Evolutionary conservation across 208 protist species (phyloP).

Genomic region (Herpetomonas samuelpessoai): DNA sequence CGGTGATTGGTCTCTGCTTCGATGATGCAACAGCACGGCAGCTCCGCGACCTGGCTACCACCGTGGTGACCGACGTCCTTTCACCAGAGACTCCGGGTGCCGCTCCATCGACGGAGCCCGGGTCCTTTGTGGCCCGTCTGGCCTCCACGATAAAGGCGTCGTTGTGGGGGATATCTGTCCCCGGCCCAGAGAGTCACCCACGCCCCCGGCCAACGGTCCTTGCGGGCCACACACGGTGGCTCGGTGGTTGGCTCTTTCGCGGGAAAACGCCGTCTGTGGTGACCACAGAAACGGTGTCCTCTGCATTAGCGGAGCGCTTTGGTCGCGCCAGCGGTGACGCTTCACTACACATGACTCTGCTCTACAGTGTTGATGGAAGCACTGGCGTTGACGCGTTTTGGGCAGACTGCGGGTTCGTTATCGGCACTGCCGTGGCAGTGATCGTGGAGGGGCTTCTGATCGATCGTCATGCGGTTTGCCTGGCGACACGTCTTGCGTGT

Average conservation of each 20-base stretch:
- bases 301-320: constrained; percentile 55
- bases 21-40: too few species aligned
- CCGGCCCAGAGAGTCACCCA: background rate
- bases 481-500: constrained; percentile 4
- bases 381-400: constrained; percentile 15
- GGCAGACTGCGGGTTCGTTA: constrained; percentile 3
- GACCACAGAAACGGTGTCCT: constrained; percentile 10
- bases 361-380: constrained; percentile 18
- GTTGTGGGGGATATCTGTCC: too few species aligned
- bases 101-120: too few species aligned
- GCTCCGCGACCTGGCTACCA: too few species aligned
- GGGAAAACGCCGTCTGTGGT: constrained; percentile 8
- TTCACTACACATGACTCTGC: constrained; percentile 65
- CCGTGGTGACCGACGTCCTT: too few species aligned
- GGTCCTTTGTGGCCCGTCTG: too few species aligned
- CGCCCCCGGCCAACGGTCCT: constrained; percentile 10
- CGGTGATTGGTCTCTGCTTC: too few species aligned
- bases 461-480: constrained; percentile 67
- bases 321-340: constrained; percentile 11
- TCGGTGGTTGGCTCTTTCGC: constrained; percentile 68
- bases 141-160: too few species aligned
- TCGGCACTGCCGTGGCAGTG: constrained; percentile 39
- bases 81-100: too few species aligned
- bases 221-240: constrained; percentile 65
- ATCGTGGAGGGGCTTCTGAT: constrained; percentile 46